Conservation (phyloP, 768 basidiomycete species). For the Lactarius hengduanensis region DNA sequence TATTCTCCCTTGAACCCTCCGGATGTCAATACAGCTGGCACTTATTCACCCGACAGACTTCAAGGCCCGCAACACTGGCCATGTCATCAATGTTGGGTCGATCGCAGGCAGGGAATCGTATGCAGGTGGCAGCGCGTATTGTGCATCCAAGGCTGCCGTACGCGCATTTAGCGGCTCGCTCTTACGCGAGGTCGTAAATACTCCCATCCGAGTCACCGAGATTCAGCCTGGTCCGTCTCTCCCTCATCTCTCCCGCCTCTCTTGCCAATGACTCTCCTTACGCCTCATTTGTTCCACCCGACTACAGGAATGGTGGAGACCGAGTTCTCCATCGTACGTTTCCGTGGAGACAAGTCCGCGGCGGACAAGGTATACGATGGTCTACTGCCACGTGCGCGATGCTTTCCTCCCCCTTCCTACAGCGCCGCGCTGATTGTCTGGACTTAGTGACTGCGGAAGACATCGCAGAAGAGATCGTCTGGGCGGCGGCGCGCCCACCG, state of each 20-base stretch:
- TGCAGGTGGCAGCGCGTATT: conserved; percentile 88
- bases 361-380: conserved; percentile 93
- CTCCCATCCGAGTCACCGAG: conserved; percentile 90
- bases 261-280: conserved; percentile 16
- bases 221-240: conserved; percentile 75
- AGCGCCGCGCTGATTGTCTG: neutral
- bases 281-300: conserved; percentile 11
- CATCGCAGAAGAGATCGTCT: conserved; percentile 97
- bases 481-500: conserved; percentile 88
- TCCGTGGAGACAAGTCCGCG: conserved; percentile 74
- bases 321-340: conserved; percentile 90
- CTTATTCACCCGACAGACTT: conserved; percentile 35
- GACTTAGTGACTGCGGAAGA: conserved; percentile 72
- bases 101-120: conserved; percentile 77
- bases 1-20: conserved; percentile 43
- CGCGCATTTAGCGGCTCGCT: conserved; percentile 82
- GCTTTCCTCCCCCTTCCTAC: neutral
- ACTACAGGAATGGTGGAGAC: conserved; percentile 78
- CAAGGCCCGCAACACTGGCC: conserved; percentile 54
- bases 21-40: conserved; percentile 28
- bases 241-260: neutral
- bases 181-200: conserved; percentile 85
- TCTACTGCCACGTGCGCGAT: conserved; percentile 70
- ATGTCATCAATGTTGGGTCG: conserved; percentile 94
- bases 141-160: conserved; percentile 87